Conservation (phyloP, 2,329 filamentous ascomycete species). For the Byssothecium circinans region DNA sequence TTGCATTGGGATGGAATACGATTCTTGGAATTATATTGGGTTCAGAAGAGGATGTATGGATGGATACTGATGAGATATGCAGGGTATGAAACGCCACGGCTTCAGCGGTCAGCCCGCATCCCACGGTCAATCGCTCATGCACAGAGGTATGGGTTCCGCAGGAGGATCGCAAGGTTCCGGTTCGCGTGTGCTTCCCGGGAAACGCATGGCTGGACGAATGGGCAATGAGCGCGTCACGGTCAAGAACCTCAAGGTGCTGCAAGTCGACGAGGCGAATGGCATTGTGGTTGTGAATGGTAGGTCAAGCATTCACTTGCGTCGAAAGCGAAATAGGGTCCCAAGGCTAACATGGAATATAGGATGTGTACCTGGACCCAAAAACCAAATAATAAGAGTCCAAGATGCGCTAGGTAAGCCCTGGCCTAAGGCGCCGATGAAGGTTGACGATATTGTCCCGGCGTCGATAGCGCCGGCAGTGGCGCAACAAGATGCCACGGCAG, state of each 20-base stretch:
- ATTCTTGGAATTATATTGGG: no score
- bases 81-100: slow-evolving; percentile 93
- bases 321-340: not conserved
- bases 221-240: slow-evolving; percentile 84
- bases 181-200: slow-evolving; percentile 89
- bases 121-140: slow-evolving; percentile 94
- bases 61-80: not conserved
- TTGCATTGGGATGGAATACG: not conserved
- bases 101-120: slow-evolving; percentile 86
- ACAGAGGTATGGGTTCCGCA: slow-evolving; percentile 86
- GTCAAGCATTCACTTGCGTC: slow-evolving; percentile 11
- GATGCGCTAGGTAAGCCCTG: slow-evolving; percentile 88
- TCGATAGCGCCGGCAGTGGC: no score
- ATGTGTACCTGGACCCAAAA: slow-evolving; percentile 83
- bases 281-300: slow-evolving; percentile 83
- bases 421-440: slow-evolving; percentile 54
- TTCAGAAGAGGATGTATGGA: slow-evolving; percentile 8
- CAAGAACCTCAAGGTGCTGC: slow-evolving; percentile 87
- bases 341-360: slow-evolving; percentile 43
- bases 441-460: no score
- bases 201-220: slow-evolving; percentile 98
- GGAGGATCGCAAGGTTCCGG: slow-evolving; percentile 90
- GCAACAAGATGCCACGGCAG: no score
- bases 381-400: slow-evolving; percentile 79
- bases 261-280: slow-evolving; percentile 83